Base-by-base conservation (phyloP, 805 yeast genomes). In the Spathaspora gorwiae region DNA sequence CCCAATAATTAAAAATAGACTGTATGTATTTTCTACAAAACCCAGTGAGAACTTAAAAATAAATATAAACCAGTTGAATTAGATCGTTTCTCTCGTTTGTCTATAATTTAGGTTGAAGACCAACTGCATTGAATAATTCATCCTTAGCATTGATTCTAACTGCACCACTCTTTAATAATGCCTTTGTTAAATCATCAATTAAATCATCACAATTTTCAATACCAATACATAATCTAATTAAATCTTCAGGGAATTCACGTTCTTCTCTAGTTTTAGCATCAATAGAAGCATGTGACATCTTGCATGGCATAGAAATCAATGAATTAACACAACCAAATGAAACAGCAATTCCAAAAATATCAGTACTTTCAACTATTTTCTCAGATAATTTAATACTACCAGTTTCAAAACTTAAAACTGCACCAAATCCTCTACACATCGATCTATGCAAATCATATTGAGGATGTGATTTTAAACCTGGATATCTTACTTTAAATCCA, bases 271-370 rank as follows among this genome's bases (percentile, higher is more conserved):
- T 83, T 59, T 87, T 80, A 26, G 90, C 84, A 55, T 90, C 96
- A 50, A 90, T 90, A 2, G 96, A 84, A n/a, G 97, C 97, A 61
- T 90, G 98, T 6, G 96, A 87, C 97, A 90, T 90, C 64, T 80
- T 79, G 65, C 97, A 88, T 12, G 98, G 98, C 83, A 90, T 79
- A 35, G 96, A 88, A 47, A 90, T 88, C 60, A 90, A 75, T 13
- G 96, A 87, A 71, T 89, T 88, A 49, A 92, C 96, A 63, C 96
- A 86, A 19, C 98, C 98, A 66, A 90, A 90, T 9, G 95, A 86
- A 7, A 90, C 97, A 6, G 96, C 87, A 52, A 90, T 88, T 35
- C 90, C 88, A 71, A 85, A 90, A 35, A 92, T 72, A 46, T 83
- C 79, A 19, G 92, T 81, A 39, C 76, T 71, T 54, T 87, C 92